Evolutionary conservation across 1,139 yeast species (phyloP).

Genomic region (Taphrina sp.): DNA sequence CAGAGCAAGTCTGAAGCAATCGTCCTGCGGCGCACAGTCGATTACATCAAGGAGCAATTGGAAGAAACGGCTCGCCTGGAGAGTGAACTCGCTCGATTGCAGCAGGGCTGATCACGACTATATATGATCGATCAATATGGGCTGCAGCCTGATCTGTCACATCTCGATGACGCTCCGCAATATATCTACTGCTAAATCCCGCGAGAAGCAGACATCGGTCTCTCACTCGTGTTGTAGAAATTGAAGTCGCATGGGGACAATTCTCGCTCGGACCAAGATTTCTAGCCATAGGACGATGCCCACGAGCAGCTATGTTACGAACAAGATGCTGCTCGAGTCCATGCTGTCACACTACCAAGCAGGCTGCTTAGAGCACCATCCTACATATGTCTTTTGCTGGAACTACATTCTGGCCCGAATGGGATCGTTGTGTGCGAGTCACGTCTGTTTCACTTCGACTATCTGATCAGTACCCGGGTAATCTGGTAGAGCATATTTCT

Average conservation of each 20-base stretch:
- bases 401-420: too few relatives aligned
- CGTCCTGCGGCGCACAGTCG: slow-evolving; percentile 42
- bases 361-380: too few relatives aligned
- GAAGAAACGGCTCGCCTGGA: slow-evolving; percentile 2
- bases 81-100: not conserved
- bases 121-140: not conserved
- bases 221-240: not conserved
- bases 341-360: too few relatives aligned
- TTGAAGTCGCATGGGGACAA: too few relatives aligned
- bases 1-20: slow-evolving; percentile 49
- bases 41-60: slow-evolving; percentile 38
- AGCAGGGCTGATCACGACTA: too few relatives aligned
- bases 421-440: too few relatives aligned
- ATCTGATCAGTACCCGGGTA: slow-evolving; percentile 58
- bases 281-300: too few relatives aligned
- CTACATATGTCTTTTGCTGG: too few relatives aligned
- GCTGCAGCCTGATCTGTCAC: not conserved
- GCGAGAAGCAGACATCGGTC: not conserved
- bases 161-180: not conserved
- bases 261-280: too few relatives aligned
- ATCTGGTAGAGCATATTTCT: slow-evolving; percentile 63
- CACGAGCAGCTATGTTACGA: too few relatives aligned
- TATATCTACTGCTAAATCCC: not conserved
- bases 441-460: slow-evolving; percentile 29
- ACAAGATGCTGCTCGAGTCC: too few relatives aligned